These are phyloP conservation scores for Parastagonospora avenae DNA, from an alignment of 2,329 filamentous ascomycete species.

Conservation along the genomic window DNA sequence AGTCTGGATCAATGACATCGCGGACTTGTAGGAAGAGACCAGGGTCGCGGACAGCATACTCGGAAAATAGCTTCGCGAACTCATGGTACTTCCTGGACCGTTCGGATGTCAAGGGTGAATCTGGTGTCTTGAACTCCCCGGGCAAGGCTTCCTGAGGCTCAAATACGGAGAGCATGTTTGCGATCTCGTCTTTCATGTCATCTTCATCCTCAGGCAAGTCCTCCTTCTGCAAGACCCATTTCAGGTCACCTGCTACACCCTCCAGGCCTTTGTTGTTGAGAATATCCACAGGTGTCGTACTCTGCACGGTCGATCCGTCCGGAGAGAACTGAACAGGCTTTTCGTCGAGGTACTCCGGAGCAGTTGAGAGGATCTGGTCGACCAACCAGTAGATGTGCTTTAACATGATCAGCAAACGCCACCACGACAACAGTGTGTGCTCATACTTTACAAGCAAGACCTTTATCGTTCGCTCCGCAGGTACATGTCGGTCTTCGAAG, in stretches of 20 bases:
- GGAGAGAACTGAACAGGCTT: constrained; percentile 35
- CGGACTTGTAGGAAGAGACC: constrained; percentile 35
- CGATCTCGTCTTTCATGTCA: constrained; percentile 38
- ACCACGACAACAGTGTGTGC: background rate
- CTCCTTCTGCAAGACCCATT: constrained; percentile 40
- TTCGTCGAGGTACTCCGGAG: constrained; percentile 23
- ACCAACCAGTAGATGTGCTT: constrained; percentile 48
- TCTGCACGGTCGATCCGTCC: constrained; percentile 42
- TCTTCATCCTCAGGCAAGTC: constrained; percentile 31
- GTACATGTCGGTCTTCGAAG: constrained; percentile 36
- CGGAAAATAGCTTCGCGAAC: constrained; percentile 33
- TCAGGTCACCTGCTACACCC: constrained; percentile 31
- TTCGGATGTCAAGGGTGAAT: constrained; percentile 31
- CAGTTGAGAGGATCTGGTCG: constrained; percentile 39
- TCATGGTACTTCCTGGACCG: constrained; percentile 39
- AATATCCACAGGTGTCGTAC: constrained; percentile 35
- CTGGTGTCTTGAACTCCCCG: constrained; percentile 36
- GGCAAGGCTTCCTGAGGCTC: constrained; percentile 43
- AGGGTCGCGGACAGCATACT: constrained; percentile 34
- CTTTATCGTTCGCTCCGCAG: constrained; percentile 42
- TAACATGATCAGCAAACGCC: constrained; percentile 5
- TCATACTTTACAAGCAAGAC: constrained; percentile 43
- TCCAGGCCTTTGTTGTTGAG: constrained; percentile 33
- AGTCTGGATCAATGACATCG: constrained; percentile 36
- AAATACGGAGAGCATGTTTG: constrained; percentile 45